Evolutionary conservation across 2,329 filamentous ascomycete species (phyloP), one percentile per base, ranked within the genome.

Genomic region (Ceratocystis destructans): DNA sequence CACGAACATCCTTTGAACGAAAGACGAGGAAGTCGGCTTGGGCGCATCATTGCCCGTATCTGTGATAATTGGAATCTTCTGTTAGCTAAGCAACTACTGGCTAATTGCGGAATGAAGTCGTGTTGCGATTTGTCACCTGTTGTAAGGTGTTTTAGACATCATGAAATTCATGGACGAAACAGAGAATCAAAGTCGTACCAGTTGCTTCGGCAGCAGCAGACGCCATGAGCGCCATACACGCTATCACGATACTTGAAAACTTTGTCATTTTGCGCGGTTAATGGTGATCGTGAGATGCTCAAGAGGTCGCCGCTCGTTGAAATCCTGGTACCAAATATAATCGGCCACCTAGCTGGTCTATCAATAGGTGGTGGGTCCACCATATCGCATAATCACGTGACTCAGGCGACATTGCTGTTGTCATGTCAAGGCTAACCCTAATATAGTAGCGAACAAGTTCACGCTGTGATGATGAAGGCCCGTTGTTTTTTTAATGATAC

Each of bases 201-300:
- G 64, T 46, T 20, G 61, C 61, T 44, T 68, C 64, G 44, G 67
- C 67, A 46, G 64, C 61, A 22, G 64, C 67, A 37, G 67, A 65
- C 45, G 41, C 67, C 25, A 68, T 61, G 50, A 68, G 53, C 41
- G 67, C 64, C 33, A 62, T 61, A 22, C 67, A 44, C 25, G 65
- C 64, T 20, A 61, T 45, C 59, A 66, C n/a, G 57, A 68, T 63
- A 61, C 66, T 64, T 17, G 66, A 28, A 28, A 68, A 53, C 61
- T 68, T 68, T 22, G 64, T 66, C 67, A 68, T 68, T 31, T 41
- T 66, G 25, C 22, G 25, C 28, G 20, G 64, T 12, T 44, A 41
- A 61, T 64, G 62, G 46, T 28, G 53, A 28, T 64, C 62, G 20
- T 41, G 31, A 37, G 8, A 41, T 20, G 55, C 57, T 17, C 53